Evolutionary conservation across 2,329 filamentous ascomycete genomes (phyloP), one percentile per base, ranked within the genome.

Genomic region (Talaromyces sp.): DNA sequence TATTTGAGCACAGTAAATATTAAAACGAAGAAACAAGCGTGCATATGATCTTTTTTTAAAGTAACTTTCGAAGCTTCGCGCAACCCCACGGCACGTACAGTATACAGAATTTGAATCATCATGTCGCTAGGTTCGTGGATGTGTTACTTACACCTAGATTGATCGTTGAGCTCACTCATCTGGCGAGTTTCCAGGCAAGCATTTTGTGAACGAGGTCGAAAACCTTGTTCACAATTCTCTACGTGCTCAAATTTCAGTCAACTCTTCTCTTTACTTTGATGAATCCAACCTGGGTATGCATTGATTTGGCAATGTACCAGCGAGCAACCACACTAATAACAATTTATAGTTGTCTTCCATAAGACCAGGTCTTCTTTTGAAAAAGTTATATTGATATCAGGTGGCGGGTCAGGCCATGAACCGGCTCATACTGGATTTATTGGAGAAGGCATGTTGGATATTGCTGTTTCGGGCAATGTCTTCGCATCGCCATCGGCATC

Each of bases 371-470:
- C n/a, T 25, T 25, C 44, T n/a, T 39, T 39, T 25, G 19, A 47
- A 7, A 47, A 25, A 4, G 32, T 53, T 22, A 54, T 52, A 19
- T 8, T 54, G 11, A 36, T 53, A n/a, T 33, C 47, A 1, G 49
- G 57, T 17, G 59, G 59, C 13, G 55, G 59, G 8, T 52, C 55
- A 28, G 59, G 59, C 15, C 59, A 54, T 58, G 59, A 61, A 39
- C 55, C 59, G n/a, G 55, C 55, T 33, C 54, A 58, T 27, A 52
- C 30, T 7, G 59, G 59, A 36, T 53, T 51, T 17, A 28, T 61
- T 15, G 59, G 59, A 8, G 55, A 61, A 2, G 61, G 57, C 6
- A 60, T 59, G 51, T 28, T 62, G 9, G 57, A 55, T 60, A 32
- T 49, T 13, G 57, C 49, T 7, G 47, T 58, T 13, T 36, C 30